Conservation (phyloP, 176 grass and related monocot species). For the Stipa capillata region DNA sequence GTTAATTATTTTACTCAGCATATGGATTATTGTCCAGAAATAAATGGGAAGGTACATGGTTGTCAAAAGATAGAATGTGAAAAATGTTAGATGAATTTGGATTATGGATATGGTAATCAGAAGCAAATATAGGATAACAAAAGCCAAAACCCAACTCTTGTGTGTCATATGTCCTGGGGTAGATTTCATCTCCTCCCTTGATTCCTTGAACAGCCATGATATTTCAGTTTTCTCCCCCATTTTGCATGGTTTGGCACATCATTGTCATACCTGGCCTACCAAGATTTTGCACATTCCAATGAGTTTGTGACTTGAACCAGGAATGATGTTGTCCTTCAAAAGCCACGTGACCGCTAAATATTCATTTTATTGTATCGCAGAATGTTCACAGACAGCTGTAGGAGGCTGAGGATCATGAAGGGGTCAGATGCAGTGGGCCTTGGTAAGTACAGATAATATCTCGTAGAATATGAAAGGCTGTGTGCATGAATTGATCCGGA, state of each 20-base stretch:
- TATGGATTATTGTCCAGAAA: not conserved
- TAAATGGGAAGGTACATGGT: not conserved
- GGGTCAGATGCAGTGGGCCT: slow-evolving; percentile 49
- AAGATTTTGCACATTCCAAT: not conserved
- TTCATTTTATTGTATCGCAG: slow-evolving; percentile 12
- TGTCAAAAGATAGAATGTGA: not conserved
- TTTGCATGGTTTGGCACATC: not conserved
- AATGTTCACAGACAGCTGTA: slow-evolving; percentile 44
- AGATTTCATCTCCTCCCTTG: not conserved
- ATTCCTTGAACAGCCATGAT: not conserved
- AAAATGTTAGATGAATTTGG: not conserved
- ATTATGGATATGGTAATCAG: not conserved
- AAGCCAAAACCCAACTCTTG: not conserved
- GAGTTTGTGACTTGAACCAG: slow-evolving; percentile 10
- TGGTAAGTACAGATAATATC: slow-evolving; percentile 26
- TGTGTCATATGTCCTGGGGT: not conserved
- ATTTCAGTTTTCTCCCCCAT: not conserved
- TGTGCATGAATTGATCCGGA: slow-evolving; percentile 5
- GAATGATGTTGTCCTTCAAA: not conserved
- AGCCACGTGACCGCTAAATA: not conserved
- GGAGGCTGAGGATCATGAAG: slow-evolving; percentile 60
- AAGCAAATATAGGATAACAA: not conserved
- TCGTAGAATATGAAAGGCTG: not conserved
- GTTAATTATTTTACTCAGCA: not conserved
- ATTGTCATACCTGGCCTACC: not conserved